Evolutionary conservation across 2,329 filamentous ascomycete genomes (phyloP).

Genomic region (Myriosclerotinia duriaeana): DNA sequence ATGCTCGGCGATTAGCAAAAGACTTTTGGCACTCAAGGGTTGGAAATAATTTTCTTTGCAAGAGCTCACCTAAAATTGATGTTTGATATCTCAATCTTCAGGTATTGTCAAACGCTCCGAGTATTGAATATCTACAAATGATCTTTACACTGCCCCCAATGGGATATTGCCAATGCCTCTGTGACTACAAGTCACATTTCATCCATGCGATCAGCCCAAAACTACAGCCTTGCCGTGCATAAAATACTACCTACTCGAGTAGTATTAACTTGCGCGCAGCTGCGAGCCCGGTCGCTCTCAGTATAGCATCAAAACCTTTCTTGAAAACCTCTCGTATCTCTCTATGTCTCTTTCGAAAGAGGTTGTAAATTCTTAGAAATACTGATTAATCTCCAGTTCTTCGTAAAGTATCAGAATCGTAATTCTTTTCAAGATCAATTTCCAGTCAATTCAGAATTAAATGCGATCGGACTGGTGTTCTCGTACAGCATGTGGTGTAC

Average conservation of each 20-base stretch:
- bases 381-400: background rate
- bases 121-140: background rate
- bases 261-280: background rate
- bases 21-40: background rate
- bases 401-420: background rate
- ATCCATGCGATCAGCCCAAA: no score
- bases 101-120: no score
- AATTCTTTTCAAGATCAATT: background rate
- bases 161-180: background rate
- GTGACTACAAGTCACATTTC: background rate
- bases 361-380: no score
- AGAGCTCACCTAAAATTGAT: no score
- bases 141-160: no score
- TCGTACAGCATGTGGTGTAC: background rate
- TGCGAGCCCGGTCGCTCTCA: no score
- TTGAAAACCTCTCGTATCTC: background rate
- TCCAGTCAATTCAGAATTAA: background rate
- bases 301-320: background rate
- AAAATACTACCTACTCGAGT: no score
- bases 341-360: background rate
- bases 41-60: no score
- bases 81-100: background rate
- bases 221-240: conserved; percentile 3
- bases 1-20: background rate
- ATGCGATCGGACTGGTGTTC: background rate